Conservation (phyloP, 2,329 filamentous ascomycete genomes). For the Exophiala phaeomuriformis region DNA sequence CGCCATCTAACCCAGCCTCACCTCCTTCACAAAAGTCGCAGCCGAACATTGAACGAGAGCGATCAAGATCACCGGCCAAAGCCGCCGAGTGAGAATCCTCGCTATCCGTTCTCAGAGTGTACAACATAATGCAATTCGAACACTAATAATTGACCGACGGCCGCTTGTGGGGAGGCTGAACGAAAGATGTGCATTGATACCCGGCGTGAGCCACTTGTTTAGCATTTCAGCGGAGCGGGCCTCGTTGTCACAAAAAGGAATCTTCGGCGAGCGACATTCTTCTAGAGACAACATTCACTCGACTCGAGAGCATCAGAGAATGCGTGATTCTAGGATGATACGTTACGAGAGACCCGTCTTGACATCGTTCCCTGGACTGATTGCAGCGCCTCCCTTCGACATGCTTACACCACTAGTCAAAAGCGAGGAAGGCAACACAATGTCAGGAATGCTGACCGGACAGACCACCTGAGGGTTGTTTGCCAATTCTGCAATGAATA, state of each 20-base stretch:
- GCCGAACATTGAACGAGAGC: constrained; percentile 39
- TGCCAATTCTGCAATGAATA: too few relatives aligned
- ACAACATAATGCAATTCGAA: constrained; percentile 26
- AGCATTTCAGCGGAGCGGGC: constrained; percentile 24
- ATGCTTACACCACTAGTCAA: constrained; percentile 9
- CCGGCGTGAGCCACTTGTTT: constrained; percentile 24
- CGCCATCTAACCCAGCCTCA: constrained; percentile 43
- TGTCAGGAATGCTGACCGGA: neutral
- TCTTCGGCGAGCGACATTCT: constrained; percentile 9
- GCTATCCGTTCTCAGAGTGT: constrained; percentile 18
- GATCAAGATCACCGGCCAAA: constrained; percentile 40
- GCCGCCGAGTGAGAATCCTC: constrained; percentile 17
- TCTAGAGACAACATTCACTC: constrained; percentile 15
- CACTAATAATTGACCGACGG: constrained; percentile 24
- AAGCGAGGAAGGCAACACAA: constrained; percentile 8
- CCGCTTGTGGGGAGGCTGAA: constrained; percentile 24
- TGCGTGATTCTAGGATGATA: constrained; percentile 18
- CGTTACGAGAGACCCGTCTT: constrained; percentile 6
- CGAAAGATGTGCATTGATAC: constrained; percentile 27
- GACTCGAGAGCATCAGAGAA: constrained; percentile 19
- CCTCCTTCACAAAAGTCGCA: constrained; percentile 42
- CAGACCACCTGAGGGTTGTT: too few relatives aligned
- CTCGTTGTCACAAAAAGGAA: constrained; percentile 10
- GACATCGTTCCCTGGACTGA: constrained; percentile 19
- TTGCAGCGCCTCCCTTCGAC: constrained; percentile 8